Conservation (phyloP, 208 protist genomes). For the Leishmania mexicana region DNA sequence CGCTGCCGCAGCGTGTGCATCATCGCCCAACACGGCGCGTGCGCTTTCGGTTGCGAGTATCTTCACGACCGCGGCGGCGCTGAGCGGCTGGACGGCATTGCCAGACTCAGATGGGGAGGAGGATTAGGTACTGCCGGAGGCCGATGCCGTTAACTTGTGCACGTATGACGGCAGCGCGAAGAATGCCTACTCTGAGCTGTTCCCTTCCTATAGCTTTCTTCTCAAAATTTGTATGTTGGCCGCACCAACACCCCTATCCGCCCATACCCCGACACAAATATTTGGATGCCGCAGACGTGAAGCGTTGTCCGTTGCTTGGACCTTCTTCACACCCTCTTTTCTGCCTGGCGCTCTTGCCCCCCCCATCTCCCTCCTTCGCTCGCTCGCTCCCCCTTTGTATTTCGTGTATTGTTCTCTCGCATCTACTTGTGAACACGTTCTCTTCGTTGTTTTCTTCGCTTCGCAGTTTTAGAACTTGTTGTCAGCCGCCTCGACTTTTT, state of each 20-base stretch:
- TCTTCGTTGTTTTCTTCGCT: neutral
- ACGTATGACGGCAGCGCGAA: neutral
- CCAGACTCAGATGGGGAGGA: constrained; percentile 24
- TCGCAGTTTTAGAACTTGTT: neutral
- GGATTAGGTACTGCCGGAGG: neutral
- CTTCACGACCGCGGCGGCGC: neutral
- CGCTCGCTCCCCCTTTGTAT: neutral
- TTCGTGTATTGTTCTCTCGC: neutral
- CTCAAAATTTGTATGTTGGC: neutral
- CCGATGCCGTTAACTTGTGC: neutral
- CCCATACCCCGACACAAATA: neutral
- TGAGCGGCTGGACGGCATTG: constrained; percentile 18
- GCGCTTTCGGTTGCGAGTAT: neutral
- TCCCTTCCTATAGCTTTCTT: neutral
- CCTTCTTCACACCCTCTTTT: constrained; percentile 46
- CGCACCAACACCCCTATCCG: neutral
- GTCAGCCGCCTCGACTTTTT: neutral
- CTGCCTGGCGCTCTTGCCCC: constrained; percentile 20
- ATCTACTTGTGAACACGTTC: constrained; percentile 5
- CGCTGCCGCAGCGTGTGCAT: neutral
- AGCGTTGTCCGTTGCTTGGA: neutral
- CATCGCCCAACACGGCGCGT: neutral
- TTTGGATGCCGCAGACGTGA: neutral
- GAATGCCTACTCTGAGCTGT: neutral
- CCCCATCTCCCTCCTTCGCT: neutral